Evolutionary conservation across 441 rosid species (phyloP).

Genomic region (Raphanus hybrid): DNA sequence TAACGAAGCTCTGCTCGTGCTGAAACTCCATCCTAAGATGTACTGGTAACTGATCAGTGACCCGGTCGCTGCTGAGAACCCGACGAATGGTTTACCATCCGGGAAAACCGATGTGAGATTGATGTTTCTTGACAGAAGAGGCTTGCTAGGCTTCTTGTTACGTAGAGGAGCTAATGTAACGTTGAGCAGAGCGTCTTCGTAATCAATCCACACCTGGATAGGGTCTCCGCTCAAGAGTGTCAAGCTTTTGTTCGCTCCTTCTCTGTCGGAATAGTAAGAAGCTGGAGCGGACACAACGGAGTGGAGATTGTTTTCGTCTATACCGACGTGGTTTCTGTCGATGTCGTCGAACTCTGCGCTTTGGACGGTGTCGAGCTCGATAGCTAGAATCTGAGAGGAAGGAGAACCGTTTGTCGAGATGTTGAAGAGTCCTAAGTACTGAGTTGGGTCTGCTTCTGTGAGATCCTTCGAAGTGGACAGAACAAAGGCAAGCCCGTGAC

Average conservation of each 20-base stretch:
- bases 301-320: conserved; percentile 48
- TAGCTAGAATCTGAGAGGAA: conserved; percentile 51
- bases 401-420: conserved; percentile 34
- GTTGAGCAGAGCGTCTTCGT: conserved; percentile 44
- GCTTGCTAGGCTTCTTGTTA: conserved; percentile 34
- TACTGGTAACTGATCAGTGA: conserved; percentile 44
- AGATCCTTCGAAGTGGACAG: conserved; percentile 52
- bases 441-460: conserved; percentile 38
- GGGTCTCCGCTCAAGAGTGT: conserved; percentile 46
- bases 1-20: conserved; percentile 43
- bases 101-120: conserved; percentile 58
- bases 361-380: conserved; percentile 56
- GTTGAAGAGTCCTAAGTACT: conserved; percentile 56
- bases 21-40: conserved; percentile 69
- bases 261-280: conserved; percentile 42
- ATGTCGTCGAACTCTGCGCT: conserved; percentile 45
- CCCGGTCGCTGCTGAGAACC: conserved; percentile 79
- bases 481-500: conserved; percentile 61
- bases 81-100: conserved; percentile 58
- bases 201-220: conserved; percentile 62
- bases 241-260: conserved; percentile 40
- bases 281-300: conserved; percentile 47
- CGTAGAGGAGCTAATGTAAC: conserved; percentile 43
- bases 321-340: conserved; percentile 59
- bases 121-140: conserved; percentile 41